Evolutionary conservation across 2,329 filamentous ascomycete genomes (phyloP), one percentile per base, ranked within the genome.

Genomic region (Exophiala oligosperma): DNA sequence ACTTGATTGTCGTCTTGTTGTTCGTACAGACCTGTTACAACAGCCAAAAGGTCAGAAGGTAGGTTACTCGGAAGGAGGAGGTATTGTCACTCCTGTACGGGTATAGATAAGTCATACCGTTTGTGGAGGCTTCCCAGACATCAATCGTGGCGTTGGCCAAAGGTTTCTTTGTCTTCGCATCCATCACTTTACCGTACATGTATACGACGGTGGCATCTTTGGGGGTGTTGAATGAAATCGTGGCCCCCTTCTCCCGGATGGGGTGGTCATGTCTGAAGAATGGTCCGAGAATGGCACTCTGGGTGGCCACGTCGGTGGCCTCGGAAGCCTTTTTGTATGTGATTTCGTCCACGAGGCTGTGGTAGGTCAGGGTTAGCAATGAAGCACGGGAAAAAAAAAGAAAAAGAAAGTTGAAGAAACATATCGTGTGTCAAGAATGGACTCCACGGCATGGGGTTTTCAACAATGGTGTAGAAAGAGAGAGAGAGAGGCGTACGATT

Each of bases 261-360:
- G 91, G 90, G 0, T 90, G 85, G 65, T 92, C 82, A 44, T 84
- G 81, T 4, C 90, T 83, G 84, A 90, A 95, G 76, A 96, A 96
- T 1, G 91, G 91, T 0, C 91, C 91, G 0, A 96, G 82, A 64
- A 96, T 91, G 41, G 91, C 86, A 3, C 89, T 89, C 1, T 89
- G 84, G 4, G 90, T 94, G 9, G 85, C 79, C 0, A 78, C 78
- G 40, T 81, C 79, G 12, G 76, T 69, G 12, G 77, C 76, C 54
- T 80, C 76, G 50, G 81, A 80, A 29, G 82, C 81, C 51, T 83
- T 77, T 60, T 84, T 86, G 75, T 86, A 88, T 55, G 88, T 90
- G 69, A 94, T 93, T 71, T 93, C 89, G 71, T 93, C 90, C 48
- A 92, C 89, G 3, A 90, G 82, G 4, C 76, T 77, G 41, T 35